Conservation (phyloP, 495 filamentous ascomycete genomes). For the Paragyromitra xinjiangensis region DNA sequence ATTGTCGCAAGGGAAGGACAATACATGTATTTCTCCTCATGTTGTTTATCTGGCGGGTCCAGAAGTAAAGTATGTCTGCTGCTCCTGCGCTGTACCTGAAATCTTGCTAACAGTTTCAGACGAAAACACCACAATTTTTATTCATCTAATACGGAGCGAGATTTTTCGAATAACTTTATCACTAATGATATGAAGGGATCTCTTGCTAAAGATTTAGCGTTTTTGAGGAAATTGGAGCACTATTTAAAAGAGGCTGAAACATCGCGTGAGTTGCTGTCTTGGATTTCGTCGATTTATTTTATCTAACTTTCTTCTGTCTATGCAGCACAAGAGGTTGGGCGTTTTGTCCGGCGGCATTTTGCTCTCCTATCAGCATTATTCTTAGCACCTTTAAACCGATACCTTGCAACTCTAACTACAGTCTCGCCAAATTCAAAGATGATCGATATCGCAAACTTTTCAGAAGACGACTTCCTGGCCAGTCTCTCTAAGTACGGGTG, state of each 20-base stretch:
- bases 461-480: conserved; percentile 54
- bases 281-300: not conserved
- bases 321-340: conserved; percentile 51
- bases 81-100: not conserved
- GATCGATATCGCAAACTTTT: conserved; percentile 57
- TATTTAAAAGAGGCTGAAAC: conserved; percentile 49
- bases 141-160: conserved; percentile 52
- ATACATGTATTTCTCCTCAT: conserved; percentile 39
- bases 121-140: conserved; percentile 53
- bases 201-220: conserved; percentile 54
- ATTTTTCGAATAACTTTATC: conserved; percentile 49
- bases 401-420: conserved; percentile 53
- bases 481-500: conserved; percentile 58
- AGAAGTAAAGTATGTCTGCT: conserved; percentile 53
- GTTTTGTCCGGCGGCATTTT: conserved; percentile 56
- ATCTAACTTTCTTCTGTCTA: conserved; percentile 11
- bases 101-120: conserved; percentile 40
- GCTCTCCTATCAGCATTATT: conserved; percentile 55
- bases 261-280: conserved; percentile 48
- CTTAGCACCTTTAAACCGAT: conserved; percentile 56
- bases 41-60: conserved; percentile 56
- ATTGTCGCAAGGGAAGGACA: conserved; percentile 55
- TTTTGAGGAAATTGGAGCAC: conserved; percentile 55
- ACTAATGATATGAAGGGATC: conserved; percentile 55
- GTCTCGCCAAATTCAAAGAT: conserved; percentile 45